phyloP scores from a whole-genome alignment of 148 eudicot species.

The Beta vulgaris region DNA sequence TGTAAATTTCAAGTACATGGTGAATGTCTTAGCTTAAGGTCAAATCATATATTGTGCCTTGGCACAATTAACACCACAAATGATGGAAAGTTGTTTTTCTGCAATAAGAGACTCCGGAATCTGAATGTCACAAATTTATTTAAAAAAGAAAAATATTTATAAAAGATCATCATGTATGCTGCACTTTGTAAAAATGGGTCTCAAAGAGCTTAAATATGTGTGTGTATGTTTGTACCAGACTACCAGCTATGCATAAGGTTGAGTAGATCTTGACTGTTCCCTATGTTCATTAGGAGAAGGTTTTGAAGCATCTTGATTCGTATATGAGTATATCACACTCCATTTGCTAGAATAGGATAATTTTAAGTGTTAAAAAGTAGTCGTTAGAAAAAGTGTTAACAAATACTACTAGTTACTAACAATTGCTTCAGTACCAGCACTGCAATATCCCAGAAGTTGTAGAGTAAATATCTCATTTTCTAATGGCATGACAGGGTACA shows the following conservation, averaged over 20 bases:
- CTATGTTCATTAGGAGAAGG: neutral
- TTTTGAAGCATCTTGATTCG: constrained; percentile 4
- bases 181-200: neutral
- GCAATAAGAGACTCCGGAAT: neutral
- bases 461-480: neutral
- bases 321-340: too few species aligned
- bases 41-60: neutral
- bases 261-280: neutral
- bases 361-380: neutral
- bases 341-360: neutral
- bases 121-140: neutral
- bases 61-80: neutral
- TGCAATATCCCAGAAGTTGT: neutral
- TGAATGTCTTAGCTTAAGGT: neutral
- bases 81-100: neutral
- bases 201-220: too few species aligned
- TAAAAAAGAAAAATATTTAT: neutral
- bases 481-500: neutral
- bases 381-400: too few species aligned
- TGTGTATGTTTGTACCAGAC: too few species aligned
- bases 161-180: too few species aligned
- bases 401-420: too few species aligned
- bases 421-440: neutral
- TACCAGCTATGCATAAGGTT: neutral
- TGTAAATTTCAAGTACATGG: constrained; percentile 6